Percentiles rank a stretch among this genome's conserved stretches.
Evolutionary conservation across 129 eudicot genomes (phyloP).

Genomic region (Chrysanthemum lavandulifolium): DNA sequence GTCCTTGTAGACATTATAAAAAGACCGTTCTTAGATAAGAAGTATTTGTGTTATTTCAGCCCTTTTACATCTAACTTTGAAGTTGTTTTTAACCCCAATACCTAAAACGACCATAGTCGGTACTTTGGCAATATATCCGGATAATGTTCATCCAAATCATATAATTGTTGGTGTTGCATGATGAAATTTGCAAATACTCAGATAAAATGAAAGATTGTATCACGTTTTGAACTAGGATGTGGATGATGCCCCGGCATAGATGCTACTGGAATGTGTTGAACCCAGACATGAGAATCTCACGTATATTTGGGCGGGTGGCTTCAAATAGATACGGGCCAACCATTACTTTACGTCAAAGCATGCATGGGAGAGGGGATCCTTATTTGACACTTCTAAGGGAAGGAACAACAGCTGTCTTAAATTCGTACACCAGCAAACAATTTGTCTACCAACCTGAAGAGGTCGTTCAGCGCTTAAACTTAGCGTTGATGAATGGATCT

Average conservation of each 20-base stretch:
- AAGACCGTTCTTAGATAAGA: no score
- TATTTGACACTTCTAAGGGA: constrained; percentile 78
- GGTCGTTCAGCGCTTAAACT: constrained; percentile 44
- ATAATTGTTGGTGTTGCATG: no score
- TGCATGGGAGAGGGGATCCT: constrained; percentile 71
- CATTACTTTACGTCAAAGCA: constrained; percentile 45
- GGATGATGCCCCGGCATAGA: constrained; percentile 69
- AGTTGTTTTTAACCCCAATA: no score
- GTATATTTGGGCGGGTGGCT: constrained; percentile 69
- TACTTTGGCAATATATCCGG: no score
- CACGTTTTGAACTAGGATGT: constrained; percentile 39
- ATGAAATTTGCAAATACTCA: no score
- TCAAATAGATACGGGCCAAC: constrained; percentile 54
- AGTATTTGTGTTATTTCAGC: no score
- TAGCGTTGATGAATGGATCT: constrained; percentile 43
- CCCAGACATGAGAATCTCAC: constrained; percentile 58
- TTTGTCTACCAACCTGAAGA: constrained; percentile 52
- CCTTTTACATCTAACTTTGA: no score
- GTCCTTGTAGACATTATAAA: no score
- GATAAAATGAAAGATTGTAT: no score
- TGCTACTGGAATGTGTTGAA: constrained; percentile 68
- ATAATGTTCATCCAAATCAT: no score
- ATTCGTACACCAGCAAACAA: constrained; percentile 53
- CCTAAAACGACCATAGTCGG: no score
- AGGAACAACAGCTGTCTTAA: constrained; percentile 75